Base-by-base conservation (phyloP, 441 rosid genomes). In the Cnidoscolus chayamansa region DNA sequence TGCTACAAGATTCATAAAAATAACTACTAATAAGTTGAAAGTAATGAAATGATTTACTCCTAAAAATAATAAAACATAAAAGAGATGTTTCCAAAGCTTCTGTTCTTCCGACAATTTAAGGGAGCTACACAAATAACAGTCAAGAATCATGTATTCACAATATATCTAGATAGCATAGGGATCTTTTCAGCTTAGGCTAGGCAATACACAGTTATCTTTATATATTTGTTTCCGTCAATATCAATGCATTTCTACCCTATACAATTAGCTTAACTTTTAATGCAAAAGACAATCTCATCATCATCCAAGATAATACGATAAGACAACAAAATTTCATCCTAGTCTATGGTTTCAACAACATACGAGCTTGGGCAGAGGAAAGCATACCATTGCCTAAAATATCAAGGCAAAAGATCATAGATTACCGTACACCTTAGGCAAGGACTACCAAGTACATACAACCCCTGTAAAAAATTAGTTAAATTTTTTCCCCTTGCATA, bases 1-100 rank as follows among this genome's bases (percentile, higher is more conserved):
- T 87, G 90, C 99, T 94, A 81, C 37, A 71, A 66, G 55, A 45
- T 57, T 59, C 25, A 67, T 16, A 13, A 40, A 55, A 61, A 37
- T 53, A 4, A 55, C 49, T 10, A 71, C 15, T 20, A 50, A 55
- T 71, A 10, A 70, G 50, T 16, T 30, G 31, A 15, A 4, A 59
- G n/a, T 9, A 60, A 40, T 19, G 1, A 6, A 35, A 1, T 13
- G 1, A 16, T 11, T 17, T 37, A 35, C 54, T 17, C 12, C 12
- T 25, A 31, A 45, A 55, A 45, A 62, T 40, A 40, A 6, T 17
- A 53, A 25, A 45, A 17, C 4, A 25, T 59, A 55, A 30, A 54
- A 67, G 4, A 4, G 0, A 40, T 40, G 7, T 40, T 40, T 40
- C 7, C 0, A 40, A 40, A 40, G 45, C 45, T 3, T 4, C 0